Conservation (phyloP, 192 early-diverging fungal species). For the Borealophlyctis nickersoniae region DNA sequence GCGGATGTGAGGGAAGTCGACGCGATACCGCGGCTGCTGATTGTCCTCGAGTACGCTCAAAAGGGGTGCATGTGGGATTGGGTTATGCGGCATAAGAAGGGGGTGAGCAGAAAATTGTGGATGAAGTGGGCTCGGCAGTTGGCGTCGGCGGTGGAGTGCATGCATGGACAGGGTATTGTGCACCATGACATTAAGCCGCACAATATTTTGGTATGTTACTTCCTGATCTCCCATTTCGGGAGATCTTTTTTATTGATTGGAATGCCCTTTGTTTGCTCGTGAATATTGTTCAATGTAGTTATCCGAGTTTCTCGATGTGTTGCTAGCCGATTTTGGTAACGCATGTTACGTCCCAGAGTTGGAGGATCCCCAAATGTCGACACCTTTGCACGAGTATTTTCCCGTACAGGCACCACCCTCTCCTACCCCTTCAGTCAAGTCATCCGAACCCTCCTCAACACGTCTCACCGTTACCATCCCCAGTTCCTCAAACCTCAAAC, state of each 20-base stretch:
- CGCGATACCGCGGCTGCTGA: conserved; percentile 28
- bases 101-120: conserved; percentile 44
- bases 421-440: background rate
- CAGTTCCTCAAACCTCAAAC: background rate
- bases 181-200: conserved; percentile 63
- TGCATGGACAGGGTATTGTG: conserved; percentile 50
- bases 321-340: conserved; percentile 56
- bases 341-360: conserved; percentile 45
- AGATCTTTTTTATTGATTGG: conserved; percentile 19
- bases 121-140: conserved; percentile 50
- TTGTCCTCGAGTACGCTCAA: conserved; percentile 44
- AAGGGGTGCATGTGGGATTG: conserved; percentile 54
- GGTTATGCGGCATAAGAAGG: conserved; percentile 26
- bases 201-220: conserved; percentile 49
- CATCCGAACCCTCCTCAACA: background rate
- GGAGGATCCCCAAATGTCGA: conserved; percentile 9
- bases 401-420: no score
- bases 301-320: conserved; percentile 38
- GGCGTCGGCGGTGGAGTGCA: conserved; percentile 40
- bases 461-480: no score
- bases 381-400: no score
- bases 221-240: no score
- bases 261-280: background rate
- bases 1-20: background rate
- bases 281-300: conserved; percentile 31